Base-by-base conservation (phyloP, 2,329 filamentous ascomycete species). In the Claviceps fusiformis region DNA sequence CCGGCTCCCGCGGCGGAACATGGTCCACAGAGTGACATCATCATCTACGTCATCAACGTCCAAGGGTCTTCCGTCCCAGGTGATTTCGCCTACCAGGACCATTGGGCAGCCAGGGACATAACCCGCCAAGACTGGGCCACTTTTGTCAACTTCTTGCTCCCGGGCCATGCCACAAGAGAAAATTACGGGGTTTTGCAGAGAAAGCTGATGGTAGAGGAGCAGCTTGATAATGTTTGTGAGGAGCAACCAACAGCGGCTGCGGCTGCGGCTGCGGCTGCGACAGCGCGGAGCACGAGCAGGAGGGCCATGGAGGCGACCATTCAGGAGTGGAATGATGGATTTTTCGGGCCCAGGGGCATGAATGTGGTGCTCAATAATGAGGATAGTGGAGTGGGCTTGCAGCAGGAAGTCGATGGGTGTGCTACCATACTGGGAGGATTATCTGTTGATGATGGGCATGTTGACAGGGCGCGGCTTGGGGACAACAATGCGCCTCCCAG, bases 81-180 rank as follows among this genome's bases (percentile, higher is more conserved):
- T 6, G 70, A 75, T 53, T 67, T 80, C 10, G 73, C 76, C 0
- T 78, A 72, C 54, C 70, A 67, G 1, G 53, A 59, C 10, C 67
- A 66, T 37, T 71, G 71, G 62, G 66, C 63, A 6, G 59, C 59
- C 5, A 73, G 72, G 44, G 77, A 79, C 53, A 70, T 81, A 13
- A 72, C 68, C 1, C 60, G 66, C 15, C 73, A 78, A 60, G 80
- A 83, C 62, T 83, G 80, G 80, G 71, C 73, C 41, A 81, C 79
- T 0, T 83, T 83, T 64, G 59, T 79, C 49, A 81, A 81, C 60
- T 76, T 75, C 57, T 64, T 83, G 17, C 63, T 82, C 27, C 79
- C 80, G 0, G 67, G 76, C 54, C 73, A 78, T 62, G 66, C 69
- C 5, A 65, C 67, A 1, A 62, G 64, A 17, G 65, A 67, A 19